Conservation (phyloP, 2,329 filamentous ascomycete species). For the Aspergillus brasiliensis region DNA sequence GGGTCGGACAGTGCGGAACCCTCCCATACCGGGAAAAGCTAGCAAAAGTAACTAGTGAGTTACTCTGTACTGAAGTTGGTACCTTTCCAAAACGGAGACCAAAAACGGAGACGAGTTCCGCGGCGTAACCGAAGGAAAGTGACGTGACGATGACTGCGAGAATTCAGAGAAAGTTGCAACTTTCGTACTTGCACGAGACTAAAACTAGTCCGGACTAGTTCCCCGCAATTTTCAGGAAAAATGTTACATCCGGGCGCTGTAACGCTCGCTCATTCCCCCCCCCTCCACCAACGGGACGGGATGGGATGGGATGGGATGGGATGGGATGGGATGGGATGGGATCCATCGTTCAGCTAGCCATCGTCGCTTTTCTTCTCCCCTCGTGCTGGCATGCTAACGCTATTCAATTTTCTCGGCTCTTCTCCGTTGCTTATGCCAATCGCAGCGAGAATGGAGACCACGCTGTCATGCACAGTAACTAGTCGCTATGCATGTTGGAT, state of each 20-base stretch:
- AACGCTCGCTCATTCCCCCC: not conserved
- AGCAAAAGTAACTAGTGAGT: too few relatives aligned
- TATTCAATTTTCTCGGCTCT: not conserved
- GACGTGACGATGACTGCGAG: conserved; percentile 6
- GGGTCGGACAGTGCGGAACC: not conserved
- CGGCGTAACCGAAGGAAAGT: not conserved
- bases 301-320: too few relatives aligned
- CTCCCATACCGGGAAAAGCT: too few relatives aligned
- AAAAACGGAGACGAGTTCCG: conserved; percentile 6
- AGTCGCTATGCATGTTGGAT: not conserved
- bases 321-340: too few relatives aligned
- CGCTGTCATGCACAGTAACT: not conserved
- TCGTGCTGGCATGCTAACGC: too few relatives aligned
- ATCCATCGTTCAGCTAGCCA: not conserved
- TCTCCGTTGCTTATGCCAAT: not conserved
- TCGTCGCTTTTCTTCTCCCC: not conserved
- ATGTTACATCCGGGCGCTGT: conserved; percentile 2
- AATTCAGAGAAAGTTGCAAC: not conserved
- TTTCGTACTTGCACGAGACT: not conserved
- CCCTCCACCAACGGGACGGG: too few relatives aligned
- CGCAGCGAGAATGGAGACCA: not conserved
- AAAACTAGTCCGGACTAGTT: not conserved
- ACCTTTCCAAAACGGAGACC: not conserved
- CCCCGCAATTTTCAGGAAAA: not conserved
- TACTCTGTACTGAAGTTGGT: not conserved